Evolutionary conservation across 2,329 filamentous ascomycete genomes (phyloP).

Genomic region (Didymella sp.): DNA sequence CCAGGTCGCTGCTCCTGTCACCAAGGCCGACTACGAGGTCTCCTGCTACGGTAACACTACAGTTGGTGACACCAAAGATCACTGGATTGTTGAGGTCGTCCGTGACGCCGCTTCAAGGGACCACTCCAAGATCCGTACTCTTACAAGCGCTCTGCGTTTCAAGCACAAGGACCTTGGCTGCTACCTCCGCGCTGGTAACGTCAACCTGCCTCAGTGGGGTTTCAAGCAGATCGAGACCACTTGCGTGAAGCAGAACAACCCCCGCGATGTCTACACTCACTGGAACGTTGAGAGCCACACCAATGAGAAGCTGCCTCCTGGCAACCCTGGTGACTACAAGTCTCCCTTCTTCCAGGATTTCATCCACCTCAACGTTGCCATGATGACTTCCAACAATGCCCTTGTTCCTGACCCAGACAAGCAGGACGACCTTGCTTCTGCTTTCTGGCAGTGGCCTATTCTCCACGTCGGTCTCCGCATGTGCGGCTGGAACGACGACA

Average conservation of each 20-base stretch:
- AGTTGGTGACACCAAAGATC: conserved; percentile 95
- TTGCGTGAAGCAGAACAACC: conserved; percentile 91
- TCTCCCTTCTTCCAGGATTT: conserved; percentile 98
- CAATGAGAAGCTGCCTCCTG: conserved; percentile 89
- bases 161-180: conserved; percentile 83
- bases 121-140: conserved; percentile 81
- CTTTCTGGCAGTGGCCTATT: conserved; percentile 99
- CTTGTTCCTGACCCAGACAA: conserved; percentile 97
- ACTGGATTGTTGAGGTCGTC: conserved; percentile 94
- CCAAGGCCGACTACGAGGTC: conserved; percentile 89
- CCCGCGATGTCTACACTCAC: conserved; percentile 91
- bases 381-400: conserved; percentile 99
- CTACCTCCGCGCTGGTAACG: conserved; percentile 93
- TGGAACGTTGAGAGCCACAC: conserved; percentile 98
- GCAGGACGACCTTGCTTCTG: conserved; percentile 95
- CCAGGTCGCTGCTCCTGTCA: conserved; percentile 83
- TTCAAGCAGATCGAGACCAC: conserved; percentile 99
- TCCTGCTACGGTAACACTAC: conserved; percentile 96
- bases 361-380: conserved; percentile 95
- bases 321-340: conserved; percentile 90
- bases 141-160: conserved; percentile 92
- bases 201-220: conserved; percentile 97
- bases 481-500: conserved; percentile 97
- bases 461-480: conserved; percentile 95
- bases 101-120: conserved; percentile 88